Evolutionary conservation across 192 early-diverging fungal species (phyloP), one percentile per base, ranked within the genome.

Genomic region (Phlyctochytrium planicorne): DNA sequence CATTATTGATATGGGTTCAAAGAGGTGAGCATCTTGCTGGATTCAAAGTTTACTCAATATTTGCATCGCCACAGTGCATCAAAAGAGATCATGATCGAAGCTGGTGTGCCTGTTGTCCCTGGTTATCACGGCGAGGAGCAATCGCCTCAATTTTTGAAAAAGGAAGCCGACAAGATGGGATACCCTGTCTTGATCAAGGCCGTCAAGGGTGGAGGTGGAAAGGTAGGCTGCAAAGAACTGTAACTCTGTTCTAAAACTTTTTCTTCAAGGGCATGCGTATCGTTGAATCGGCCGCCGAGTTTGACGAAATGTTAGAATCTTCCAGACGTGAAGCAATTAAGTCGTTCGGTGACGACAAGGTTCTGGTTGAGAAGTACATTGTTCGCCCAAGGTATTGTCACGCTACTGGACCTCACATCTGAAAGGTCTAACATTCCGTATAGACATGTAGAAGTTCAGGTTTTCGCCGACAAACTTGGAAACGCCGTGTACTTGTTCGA

Each of bases 151-250:
- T 89, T 88, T 73, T 73, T 94, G 66, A 90, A 89, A 69, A 70
- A 81, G 20, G 77, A 92, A 76, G 91, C 93, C 3, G 84, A 69
- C 25, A 77, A 88, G 60, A 98, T 96, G 63, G 94, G 94, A 1
- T 98, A 94, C 76, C 96, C 94, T 0, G 94, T 98, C 30, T 74
- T 98, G 73, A 98, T 98, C 82, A 98, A 98, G 81, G 96, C 96
- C 31, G 84, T 96, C 56, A 91, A 93, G 74, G 96, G 96, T 59
- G 96, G 96, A 37, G 96, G 96, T 70, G 96, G 96, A 52, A 95
- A 95, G 66, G 64, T 73, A 32, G n/a, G n/a, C n/a, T n/a, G n/a
- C n/a, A n/a, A n/a, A 14, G 6, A 14, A 30, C 55, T 33, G 1
- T 35, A 66, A 25, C 30, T 56, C 2, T 16, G 23, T 12, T 31